These are phyloP conservation scores for Lathyrus sativus DNA, from an alignment of 306 rosid species.

Conservation along the genomic window DNA sequence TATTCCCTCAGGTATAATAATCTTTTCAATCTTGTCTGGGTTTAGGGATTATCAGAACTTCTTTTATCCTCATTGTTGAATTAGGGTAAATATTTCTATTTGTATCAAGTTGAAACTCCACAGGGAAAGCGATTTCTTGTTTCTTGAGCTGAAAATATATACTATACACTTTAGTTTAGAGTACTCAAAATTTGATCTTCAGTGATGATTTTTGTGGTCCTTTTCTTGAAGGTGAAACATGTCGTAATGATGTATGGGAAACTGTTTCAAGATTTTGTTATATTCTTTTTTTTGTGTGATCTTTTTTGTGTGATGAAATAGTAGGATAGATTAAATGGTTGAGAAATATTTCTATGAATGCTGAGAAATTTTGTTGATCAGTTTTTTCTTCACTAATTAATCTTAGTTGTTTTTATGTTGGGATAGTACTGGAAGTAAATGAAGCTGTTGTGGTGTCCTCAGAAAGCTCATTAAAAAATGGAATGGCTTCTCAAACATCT, in stretches of 20 bases:
- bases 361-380: neutral
- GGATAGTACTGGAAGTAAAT: slow-evolving; percentile 46
- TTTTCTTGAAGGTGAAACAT: neutral
- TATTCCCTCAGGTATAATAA: slow-evolving; percentile 14
- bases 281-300: neutral
- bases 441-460: slow-evolving; percentile 42
- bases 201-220: no score
- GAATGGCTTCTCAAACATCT: slow-evolving; percentile 31
- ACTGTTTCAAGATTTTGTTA: neutral
- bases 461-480: slow-evolving; percentile 44
- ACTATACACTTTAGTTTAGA: no score
- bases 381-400: slow-evolving; percentile 1
- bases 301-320: neutral
- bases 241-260: neutral
- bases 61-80: slow-evolving; percentile 5
- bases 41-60: neutral
- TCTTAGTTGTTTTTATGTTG: slow-evolving; percentile 14
- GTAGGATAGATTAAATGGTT: neutral
- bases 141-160: neutral
- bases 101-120: slow-evolving; percentile 2
- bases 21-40: neutral
- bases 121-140: neutral
- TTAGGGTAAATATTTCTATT: neutral
- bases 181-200: no score
- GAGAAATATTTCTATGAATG: neutral